Conservation (phyloP, 129 eudicot genomes). For the Deinandra increscens region DNA sequence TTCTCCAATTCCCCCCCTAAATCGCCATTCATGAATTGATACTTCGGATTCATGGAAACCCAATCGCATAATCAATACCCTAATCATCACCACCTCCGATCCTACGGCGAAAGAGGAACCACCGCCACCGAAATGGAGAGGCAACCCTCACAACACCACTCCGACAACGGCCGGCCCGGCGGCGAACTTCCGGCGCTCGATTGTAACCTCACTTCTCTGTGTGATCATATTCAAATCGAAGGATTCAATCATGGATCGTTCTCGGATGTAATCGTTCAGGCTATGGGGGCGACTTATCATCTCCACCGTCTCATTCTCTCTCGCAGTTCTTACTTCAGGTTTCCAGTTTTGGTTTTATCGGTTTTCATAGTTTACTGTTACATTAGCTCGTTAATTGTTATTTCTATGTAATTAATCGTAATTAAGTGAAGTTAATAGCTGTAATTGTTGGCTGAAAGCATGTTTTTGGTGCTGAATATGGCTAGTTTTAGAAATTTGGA, state of each 20-base stretch:
- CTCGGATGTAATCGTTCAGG: conserved; percentile 80
- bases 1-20: not conserved
- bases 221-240: conserved; percentile 83
- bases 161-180: conserved; percentile 42
- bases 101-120: conserved; percentile 39
- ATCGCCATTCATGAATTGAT: conserved; percentile 18
- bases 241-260: conserved; percentile 81
- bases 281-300: conserved; percentile 78
- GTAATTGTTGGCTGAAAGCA: not conserved
- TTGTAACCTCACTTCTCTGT: conserved; percentile 70
- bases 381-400: not conserved
- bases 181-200: conserved; percentile 60
- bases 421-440: not conserved
- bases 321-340: conserved; percentile 67
- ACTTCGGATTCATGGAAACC: conserved; percentile 23
- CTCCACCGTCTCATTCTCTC: conserved; percentile 96
- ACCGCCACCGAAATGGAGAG: conserved; percentile 45
- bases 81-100: conserved; percentile 25
- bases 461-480: not conserved
- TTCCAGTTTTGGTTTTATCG: not conserved
- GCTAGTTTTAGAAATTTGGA: conserved; percentile 2
- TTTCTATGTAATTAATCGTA: not conserved
- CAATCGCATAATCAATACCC: conserved; percentile 34
- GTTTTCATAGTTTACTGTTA: no score
- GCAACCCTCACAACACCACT: conserved; percentile 40